Evolutionary conservation across 257 asterid genomes (phyloP).

Genomic region (Solanum bulbocastanum): DNA sequence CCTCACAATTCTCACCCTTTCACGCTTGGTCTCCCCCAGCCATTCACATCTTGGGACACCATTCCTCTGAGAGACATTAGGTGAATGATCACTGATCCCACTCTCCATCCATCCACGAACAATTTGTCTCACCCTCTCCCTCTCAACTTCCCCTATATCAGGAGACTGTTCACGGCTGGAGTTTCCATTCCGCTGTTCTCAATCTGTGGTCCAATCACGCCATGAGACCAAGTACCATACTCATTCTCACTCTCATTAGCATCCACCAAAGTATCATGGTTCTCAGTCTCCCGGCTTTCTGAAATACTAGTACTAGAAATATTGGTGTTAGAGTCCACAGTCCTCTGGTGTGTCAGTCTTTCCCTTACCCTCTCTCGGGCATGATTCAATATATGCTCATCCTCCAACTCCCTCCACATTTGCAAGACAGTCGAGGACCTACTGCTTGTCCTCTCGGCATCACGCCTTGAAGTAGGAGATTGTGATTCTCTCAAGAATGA

Average conservation of each 20-base stretch:
- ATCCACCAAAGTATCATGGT: conserved; percentile 45
- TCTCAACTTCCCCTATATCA: conserved; percentile 73
- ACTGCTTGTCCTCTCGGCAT: conserved; percentile 71
- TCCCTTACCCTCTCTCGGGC: conserved; percentile 67
- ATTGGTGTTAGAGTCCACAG: conserved; percentile 45
- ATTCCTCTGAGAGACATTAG: conserved; percentile 55
- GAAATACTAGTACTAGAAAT: conserved; percentile 33
- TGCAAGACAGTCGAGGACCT: conserved; percentile 74
- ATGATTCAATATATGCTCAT: conserved; percentile 50
- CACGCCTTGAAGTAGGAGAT: conserved; percentile 65
- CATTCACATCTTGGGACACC: conserved; percentile 67
- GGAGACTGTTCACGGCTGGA: conserved; percentile 92
- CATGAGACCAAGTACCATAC: conserved; percentile 48
- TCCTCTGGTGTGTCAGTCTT: conserved; percentile 64
- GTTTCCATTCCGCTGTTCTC: conserved; percentile 32
- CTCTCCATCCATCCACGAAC: conserved; percentile 98
- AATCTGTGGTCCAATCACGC: conserved; percentile 29
- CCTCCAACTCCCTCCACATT: conserved; percentile 96
- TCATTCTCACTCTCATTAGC: conserved; percentile 60
- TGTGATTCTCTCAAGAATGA: conserved; percentile 82
- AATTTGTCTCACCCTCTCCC: conserved; percentile 90
- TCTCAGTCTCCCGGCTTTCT: conserved; percentile 47
- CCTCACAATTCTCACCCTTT: conserved; percentile 88
- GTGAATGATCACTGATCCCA: conserved; percentile 52
- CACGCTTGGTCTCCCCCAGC: conserved; percentile 97